phyloP scores from a whole-genome alignment of 164 flowering plant genomes.

The Vitis riparia region DNA sequence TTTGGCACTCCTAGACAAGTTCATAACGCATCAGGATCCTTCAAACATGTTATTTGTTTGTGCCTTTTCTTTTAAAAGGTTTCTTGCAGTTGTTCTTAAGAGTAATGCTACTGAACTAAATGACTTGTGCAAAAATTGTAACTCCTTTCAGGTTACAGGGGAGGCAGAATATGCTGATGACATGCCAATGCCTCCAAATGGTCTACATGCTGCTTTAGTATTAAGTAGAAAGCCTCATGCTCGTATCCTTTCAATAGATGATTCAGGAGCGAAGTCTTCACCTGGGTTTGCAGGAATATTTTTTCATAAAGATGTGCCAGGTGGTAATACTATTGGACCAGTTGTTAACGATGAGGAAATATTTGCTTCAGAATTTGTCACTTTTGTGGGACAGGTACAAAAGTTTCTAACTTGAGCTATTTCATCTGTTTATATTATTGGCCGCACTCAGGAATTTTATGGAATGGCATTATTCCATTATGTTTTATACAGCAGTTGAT shows the following conservation, averaged over 20 bases:
- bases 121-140: neutral
- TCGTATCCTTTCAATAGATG: constrained; percentile 74
- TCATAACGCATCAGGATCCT: too few relatives aligned
- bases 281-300: constrained; percentile 89
- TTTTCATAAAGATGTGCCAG: constrained; percentile 79
- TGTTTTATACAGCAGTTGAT: neutral
- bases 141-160: constrained; percentile 67
- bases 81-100: too few relatives aligned
- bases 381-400: constrained; percentile 94
- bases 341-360: constrained; percentile 77
- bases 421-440: neutral
- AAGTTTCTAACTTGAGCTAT: neutral
- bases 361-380: constrained; percentile 78
- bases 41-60: too few relatives aligned
- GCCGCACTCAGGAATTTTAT: neutral
- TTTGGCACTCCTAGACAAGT: neutral
- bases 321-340: constrained; percentile 67
- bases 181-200: constrained; percentile 62
- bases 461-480: neutral
- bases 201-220: constrained; percentile 81
- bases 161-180: constrained; percentile 95
- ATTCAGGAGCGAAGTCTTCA: constrained; percentile 59
- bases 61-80: too few relatives aligned
- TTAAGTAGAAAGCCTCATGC: constrained; percentile 89
- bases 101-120: too few relatives aligned